Evolutionary conservation across 2,329 filamentous ascomycete genomes (phyloP).

Genomic region (Curvularia hawaiiensis): DNA sequence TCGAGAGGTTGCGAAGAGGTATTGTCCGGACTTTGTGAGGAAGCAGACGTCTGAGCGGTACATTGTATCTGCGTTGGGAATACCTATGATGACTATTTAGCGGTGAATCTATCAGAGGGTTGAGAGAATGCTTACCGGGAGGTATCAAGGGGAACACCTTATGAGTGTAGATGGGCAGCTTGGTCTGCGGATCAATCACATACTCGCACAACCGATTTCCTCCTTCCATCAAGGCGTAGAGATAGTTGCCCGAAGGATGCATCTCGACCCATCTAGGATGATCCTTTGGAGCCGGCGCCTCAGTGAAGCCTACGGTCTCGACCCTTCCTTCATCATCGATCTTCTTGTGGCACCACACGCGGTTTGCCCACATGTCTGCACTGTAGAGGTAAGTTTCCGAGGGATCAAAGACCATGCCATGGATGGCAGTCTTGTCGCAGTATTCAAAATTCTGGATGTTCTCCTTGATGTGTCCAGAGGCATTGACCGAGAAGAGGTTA

Average conservation of each 20-base stretch:
- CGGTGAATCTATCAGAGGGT: background rate
- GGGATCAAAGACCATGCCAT: conserved; percentile 82
- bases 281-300: conserved; percentile 72
- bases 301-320: conserved; percentile 72
- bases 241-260: conserved; percentile 75
- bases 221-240: conserved; percentile 90
- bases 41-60: conserved; percentile 88
- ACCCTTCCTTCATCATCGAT: conserved; percentile 64
- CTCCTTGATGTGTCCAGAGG: conserved; percentile 61
- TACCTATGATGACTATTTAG: conserved; percentile 27
- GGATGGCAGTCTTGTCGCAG: conserved; percentile 71
- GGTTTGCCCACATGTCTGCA: conserved; percentile 77
- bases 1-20: conserved; percentile 85
- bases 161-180: conserved; percentile 78
- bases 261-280: conserved; percentile 90
- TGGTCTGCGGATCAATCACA: conserved; percentile 74
- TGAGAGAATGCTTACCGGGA: conserved; percentile 62
- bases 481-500: conserved; percentile 72
- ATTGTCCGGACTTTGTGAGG: conserved; percentile 69
- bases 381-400: conserved; percentile 78
- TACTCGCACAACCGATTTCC: conserved; percentile 85
- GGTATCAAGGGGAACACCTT: conserved; percentile 80
- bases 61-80: conserved; percentile 61
- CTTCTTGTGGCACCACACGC: conserved; percentile 85
- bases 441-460: conserved; percentile 78